phyloP scores from a whole-genome alignment of 2,329 filamentous ascomycete genomes.

The Talaromyces atroroseus region DNA sequence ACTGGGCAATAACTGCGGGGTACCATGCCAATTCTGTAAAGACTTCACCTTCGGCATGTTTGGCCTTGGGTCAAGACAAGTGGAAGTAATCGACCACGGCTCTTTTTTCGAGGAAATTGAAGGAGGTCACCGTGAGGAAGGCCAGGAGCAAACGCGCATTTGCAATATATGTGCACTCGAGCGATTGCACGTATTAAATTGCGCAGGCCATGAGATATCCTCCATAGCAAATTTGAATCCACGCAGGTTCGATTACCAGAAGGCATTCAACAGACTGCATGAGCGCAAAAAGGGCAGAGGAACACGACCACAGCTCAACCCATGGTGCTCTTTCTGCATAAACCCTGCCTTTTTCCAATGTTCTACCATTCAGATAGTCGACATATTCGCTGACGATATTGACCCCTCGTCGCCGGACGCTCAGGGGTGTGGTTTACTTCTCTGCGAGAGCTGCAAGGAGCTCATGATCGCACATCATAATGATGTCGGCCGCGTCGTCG shows the following conservation, averaged over 20 bases:
- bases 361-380: slow-evolving; percentile 10
- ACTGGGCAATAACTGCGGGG: slow-evolving; percentile 2
- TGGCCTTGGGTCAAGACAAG: slow-evolving; percentile 30
- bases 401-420: slow-evolving; percentile 11
- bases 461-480: slow-evolving; percentile 17
- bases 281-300: background rate
- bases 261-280: slow-evolving; percentile 23
- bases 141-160: slow-evolving; percentile 30
- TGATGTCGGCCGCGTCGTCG: slow-evolving; percentile 18
- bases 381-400: slow-evolving; percentile 15
- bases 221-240: slow-evolving; percentile 19
- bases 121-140: slow-evolving; percentile 31
- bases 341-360: slow-evolving; percentile 35
- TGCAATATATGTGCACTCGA: slow-evolving; percentile 34
- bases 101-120: slow-evolving; percentile 34
- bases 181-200: slow-evolving; percentile 31
- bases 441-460: slow-evolving; percentile 24
- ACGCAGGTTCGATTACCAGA: slow-evolving; percentile 19
- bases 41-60: slow-evolving; percentile 36
- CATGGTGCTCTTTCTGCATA: slow-evolving; percentile 41
- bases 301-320: slow-evolving; percentile 15
- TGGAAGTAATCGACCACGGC: slow-evolving; percentile 33
- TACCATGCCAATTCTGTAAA: slow-evolving; percentile 38
- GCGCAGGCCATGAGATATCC: slow-evolving; percentile 27
- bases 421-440: slow-evolving; percentile 25